Evolutionary conservation across 2,329 filamentous ascomycete genomes (phyloP), one percentile per base, ranked within the genome.

Genomic region (Ascochyta lentis): DNA sequence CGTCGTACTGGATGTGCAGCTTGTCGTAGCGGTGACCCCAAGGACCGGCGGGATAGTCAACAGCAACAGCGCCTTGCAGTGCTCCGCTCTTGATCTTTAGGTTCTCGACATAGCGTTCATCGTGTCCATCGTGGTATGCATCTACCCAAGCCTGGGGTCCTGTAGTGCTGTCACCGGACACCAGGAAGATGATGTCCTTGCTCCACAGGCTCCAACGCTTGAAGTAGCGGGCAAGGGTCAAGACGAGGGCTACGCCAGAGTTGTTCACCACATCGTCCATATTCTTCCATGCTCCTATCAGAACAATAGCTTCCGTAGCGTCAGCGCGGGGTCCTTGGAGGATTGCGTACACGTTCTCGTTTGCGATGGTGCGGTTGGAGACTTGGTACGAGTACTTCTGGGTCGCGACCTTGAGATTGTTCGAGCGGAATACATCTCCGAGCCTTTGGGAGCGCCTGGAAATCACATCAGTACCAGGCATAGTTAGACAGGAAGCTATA

Each of bases 131-230:
- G 76, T 99, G 95, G 75, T 99, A 99, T 1, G 95, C 95, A 71
- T 97, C 93, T 8, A 97, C 91, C 95, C 95, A 99, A 23, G 95
- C 95, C 73, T 98, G 93, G 0, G 92, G 91, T 0, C 94, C 95
- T 10, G 91, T 89, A 56, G 88, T 89, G 74, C 92, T 96, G 76
- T 99, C 95, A 0, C 91, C 89, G 0, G 95, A 88, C 42, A 99
- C 84, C 6, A 99, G 78, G 65, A 99, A 87, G 55, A 99, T 94
- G 64, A 99, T 96, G 74, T 99, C 95, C 77, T 99, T 99, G 56
- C 93, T 97, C 95, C 95, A 99, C 26, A 99, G 83, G 49, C 92
- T 97, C 95, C 95, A 99, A 65, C 89, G 86, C 77, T 96, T 96
- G 79, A 99, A 98, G 77, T 99, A 99, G 63, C 95, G 86, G 26